Percentiles rank a stretch among this genome's conserved stretches.
Conservation (phyloP, 139 green algal genomes). For the Auxenochlorella pyrenoidosa region DNA sequence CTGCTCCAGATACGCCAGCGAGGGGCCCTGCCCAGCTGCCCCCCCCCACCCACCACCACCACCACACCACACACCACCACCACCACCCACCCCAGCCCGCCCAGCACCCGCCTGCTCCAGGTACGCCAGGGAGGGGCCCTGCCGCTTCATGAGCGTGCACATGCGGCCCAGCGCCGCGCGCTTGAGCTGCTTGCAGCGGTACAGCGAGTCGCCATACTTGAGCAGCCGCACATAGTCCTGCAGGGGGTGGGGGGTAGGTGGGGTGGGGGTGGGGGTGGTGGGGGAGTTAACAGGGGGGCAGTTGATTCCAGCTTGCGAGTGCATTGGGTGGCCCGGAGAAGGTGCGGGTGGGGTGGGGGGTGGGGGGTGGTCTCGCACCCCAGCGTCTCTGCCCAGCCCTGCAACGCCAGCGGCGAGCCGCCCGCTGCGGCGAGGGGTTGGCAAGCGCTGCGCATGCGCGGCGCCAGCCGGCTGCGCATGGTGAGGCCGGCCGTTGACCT, state of each 20-base stretch:
- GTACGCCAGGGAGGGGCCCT: constrained; percentile 91
- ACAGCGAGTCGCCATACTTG: constrained; percentile 99
- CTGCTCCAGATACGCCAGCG: constrained; percentile 98
- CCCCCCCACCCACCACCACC: not conserved
- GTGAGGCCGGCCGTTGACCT: no score
- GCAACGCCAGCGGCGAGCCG: no score
- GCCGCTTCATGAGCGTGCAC: constrained; percentile 99
- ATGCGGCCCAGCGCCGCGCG: constrained; percentile 96
- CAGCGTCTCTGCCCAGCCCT: no score
- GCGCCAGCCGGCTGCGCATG: no score
- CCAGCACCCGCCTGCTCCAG: constrained; percentile 87
- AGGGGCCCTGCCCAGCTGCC: constrained; percentile 49
- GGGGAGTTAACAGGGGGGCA: no score
- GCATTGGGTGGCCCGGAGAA: not conserved
- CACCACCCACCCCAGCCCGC: not conserved
- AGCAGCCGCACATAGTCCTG: constrained; percentile 97
- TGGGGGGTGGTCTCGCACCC: not conserved
- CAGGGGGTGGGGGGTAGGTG: no score
- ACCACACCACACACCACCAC: not conserved
- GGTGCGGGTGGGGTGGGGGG: not conserved
- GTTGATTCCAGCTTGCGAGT: no score
- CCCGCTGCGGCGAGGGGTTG: no score
- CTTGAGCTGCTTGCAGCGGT: constrained; percentile 99
- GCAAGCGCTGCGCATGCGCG: no score
- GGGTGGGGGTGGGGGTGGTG: not conserved